Evolutionary conservation across 352 stramenopile genomes (phyloP).

Genomic region (Pythium phragmitis): DNA sequence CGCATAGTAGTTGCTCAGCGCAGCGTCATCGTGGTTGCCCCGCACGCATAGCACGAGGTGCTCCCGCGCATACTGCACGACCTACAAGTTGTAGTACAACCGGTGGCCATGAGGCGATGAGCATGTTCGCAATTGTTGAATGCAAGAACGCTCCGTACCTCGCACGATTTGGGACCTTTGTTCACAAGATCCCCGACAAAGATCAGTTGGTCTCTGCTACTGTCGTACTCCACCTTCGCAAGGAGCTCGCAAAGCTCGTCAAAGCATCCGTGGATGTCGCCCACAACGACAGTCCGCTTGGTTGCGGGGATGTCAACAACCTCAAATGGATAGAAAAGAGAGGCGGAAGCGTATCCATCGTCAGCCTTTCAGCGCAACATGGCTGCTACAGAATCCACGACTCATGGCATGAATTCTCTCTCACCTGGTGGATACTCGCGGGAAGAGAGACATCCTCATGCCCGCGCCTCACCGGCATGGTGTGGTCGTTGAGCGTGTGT

Average conservation of each 20-base stretch:
- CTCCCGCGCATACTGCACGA: slow-evolving; percentile 74
- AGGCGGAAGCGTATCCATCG: slow-evolving; percentile 5
- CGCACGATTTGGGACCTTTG: slow-evolving; percentile 85
- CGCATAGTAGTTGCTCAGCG: slow-evolving; percentile 54
- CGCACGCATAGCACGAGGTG: slow-evolving; percentile 57
- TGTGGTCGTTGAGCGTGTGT: slow-evolving; percentile 5
- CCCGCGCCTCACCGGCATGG: slow-evolving; percentile 28
- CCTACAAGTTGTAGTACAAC: slow-evolving; percentile 17
- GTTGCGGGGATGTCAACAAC: slow-evolving; percentile 9
- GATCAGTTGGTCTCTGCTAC: slow-evolving; percentile 68
- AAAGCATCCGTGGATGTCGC: slow-evolving; percentile 92
- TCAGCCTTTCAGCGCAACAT: slow-evolving; percentile 11
- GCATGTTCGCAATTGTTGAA: background rate
- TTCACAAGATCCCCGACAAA: slow-evolving; percentile 93
- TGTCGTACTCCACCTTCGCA: slow-evolving; percentile 40
- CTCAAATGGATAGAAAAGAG: slow-evolving; percentile 3
- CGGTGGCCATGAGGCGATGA: background rate
- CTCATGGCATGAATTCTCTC: background rate
- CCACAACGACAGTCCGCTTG: slow-evolving; percentile 76
- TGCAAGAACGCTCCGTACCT: slow-evolving; percentile 29
- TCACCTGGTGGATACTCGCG: slow-evolving; percentile 38
- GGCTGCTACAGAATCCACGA: slow-evolving; percentile 24
- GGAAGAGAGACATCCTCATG: slow-evolving; percentile 55
- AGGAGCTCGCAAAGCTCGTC: slow-evolving; percentile 79
- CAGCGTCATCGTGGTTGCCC: slow-evolving; percentile 82